Conservation (phyloP, 495 filamentous ascomycete genomes). For the Parathielavia hyrcaniae region DNA sequence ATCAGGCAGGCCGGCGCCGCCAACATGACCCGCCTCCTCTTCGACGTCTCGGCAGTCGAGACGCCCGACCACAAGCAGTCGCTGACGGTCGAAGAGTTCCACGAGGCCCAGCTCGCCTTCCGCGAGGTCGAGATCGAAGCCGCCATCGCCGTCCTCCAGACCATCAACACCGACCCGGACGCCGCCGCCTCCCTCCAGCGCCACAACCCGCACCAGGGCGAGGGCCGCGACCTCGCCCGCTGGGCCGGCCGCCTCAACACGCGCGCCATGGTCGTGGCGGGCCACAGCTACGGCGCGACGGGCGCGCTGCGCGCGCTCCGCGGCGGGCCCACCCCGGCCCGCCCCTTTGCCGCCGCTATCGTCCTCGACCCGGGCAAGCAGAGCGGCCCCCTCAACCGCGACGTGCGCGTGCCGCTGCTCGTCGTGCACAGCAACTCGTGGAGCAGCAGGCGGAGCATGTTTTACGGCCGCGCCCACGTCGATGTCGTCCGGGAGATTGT, state of each 20-base stretch:
- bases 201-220: slow-evolving; percentile 31
- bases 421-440: slow-evolving; percentile 49
- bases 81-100: slow-evolving; percentile 34
- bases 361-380: slow-evolving; percentile 49
- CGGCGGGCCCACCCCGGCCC: slow-evolving; percentile 30
- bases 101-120: slow-evolving; percentile 43
- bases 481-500: slow-evolving; percentile 45
- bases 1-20: slow-evolving; percentile 31
- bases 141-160: slow-evolving; percentile 37
- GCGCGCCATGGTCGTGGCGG: slow-evolving; percentile 41
- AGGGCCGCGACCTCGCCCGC: slow-evolving; percentile 27
- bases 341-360: slow-evolving; percentile 41
- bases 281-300: slow-evolving; percentile 52
- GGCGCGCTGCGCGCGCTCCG: slow-evolving; percentile 45
- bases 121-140: slow-evolving; percentile 51
- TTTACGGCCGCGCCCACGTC: slow-evolving; percentile 49
- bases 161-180: slow-evolving; percentile 43
- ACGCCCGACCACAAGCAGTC: slow-evolving; percentile 21
- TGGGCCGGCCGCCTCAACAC: slow-evolving; percentile 38
- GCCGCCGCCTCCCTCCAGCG: slow-evolving; percentile 32
- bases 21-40: slow-evolving; percentile 26
- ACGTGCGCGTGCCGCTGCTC: slow-evolving; percentile 45
- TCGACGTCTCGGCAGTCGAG: slow-evolving; percentile 30
- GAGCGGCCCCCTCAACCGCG: slow-evolving; percentile 46
- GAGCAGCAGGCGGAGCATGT: slow-evolving; percentile 40